Evolutionary conservation across 352 stramenopile genomes (phyloP), one percentile per base, ranked within the genome.

Genomic region (Plasmopara viticola): DNA sequence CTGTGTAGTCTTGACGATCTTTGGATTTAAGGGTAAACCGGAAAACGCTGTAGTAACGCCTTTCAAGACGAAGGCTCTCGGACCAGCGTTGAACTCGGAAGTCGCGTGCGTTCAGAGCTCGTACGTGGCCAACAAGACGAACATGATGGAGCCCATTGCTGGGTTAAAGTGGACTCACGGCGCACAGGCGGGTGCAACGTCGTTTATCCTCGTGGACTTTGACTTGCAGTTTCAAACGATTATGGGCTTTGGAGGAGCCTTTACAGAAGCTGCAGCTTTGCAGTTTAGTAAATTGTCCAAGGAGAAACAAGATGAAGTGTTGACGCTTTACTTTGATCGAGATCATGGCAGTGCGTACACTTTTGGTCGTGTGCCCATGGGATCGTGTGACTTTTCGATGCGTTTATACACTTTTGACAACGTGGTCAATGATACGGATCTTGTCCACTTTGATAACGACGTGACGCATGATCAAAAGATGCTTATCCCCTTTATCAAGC

Each of bases 291-390:
- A 90, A 55, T 60, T 97, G 37, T 66, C 88, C 9, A 39, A 33
- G 4, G 63, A 75, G 14, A 83, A 92, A 48, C 85, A 96, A 58
- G 72, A 95, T 34, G 62, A 95, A 51, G 65, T 96, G 12, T 42
- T 96, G 28, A 78, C 76, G 55, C 65, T 95, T 43, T 96, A 96
- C 64, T 97, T 95, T 58, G 78, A 86, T 66, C 63, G 85, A 47
- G 40, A 81, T 7, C 61, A 79, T 18, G 91, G 91, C 41, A 81
- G 80, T 12, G 81, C 52, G 40, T 97, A 97, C 73, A 81, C 66
- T 48, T 84, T 97, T 38, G 89, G 87, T 10, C 84, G 91, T 46
- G 81, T 97, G 18, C 89, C 86, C 20, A 97, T 97, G 74, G 87
- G 84, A 35, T 95, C 83, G 44, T 91, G 67, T 28, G 91, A 97